phyloP scores from a whole-genome alignment of 805 yeast genomes.

The Kodamaea laetipori region DNA sequence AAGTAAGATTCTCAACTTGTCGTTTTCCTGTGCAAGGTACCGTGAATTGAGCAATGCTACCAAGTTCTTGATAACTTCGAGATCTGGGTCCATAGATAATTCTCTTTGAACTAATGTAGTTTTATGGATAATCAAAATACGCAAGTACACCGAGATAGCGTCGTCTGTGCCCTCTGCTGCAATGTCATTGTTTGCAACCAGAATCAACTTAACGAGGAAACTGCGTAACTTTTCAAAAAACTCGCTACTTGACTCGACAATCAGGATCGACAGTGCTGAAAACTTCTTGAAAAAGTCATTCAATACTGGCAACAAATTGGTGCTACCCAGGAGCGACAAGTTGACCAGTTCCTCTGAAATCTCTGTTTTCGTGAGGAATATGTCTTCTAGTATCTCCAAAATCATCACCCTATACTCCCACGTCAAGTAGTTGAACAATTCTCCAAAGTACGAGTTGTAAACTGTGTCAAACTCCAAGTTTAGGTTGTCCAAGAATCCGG shows the following conservation, averaged over 20 bases:
- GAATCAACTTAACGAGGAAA: slow-evolving; percentile 26
- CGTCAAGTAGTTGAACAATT: slow-evolving; percentile 35
- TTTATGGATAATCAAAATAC: slow-evolving; percentile 62
- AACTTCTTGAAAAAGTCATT: slow-evolving; percentile 51
- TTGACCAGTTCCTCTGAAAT: slow-evolving; percentile 12
- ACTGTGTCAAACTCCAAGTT: slow-evolving; percentile 29
- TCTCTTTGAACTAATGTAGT: slow-evolving; percentile 45
- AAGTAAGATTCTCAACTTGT: slow-evolving; percentile 54
- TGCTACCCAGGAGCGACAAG: slow-evolving; percentile 1
- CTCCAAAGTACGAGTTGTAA: slow-evolving; percentile 42
- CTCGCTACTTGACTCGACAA: slow-evolving; percentile 21
- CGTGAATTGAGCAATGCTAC: slow-evolving; percentile 47
- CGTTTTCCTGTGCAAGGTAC: slow-evolving; percentile 38
- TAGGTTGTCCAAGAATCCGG: slow-evolving; percentile 21
- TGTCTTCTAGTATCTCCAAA: slow-evolving; percentile 30
- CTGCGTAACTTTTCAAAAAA: slow-evolving; percentile 26
- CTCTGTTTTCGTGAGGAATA: slow-evolving; percentile 25
- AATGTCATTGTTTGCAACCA: slow-evolving; percentile 16
- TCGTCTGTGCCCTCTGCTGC: slow-evolving; percentile 14
- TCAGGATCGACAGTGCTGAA: slow-evolving; percentile 34
- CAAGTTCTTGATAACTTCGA: slow-evolving; percentile 52
- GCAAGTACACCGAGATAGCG: slow-evolving; percentile 50
- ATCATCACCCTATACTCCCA: slow-evolving; percentile 31
- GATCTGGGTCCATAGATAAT: slow-evolving; percentile 43
- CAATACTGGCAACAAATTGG: slow-evolving; percentile 38